phyloP scores from a whole-genome alignment of 306 rosid genomes.

The Styphnolobium japonicum region DNA sequence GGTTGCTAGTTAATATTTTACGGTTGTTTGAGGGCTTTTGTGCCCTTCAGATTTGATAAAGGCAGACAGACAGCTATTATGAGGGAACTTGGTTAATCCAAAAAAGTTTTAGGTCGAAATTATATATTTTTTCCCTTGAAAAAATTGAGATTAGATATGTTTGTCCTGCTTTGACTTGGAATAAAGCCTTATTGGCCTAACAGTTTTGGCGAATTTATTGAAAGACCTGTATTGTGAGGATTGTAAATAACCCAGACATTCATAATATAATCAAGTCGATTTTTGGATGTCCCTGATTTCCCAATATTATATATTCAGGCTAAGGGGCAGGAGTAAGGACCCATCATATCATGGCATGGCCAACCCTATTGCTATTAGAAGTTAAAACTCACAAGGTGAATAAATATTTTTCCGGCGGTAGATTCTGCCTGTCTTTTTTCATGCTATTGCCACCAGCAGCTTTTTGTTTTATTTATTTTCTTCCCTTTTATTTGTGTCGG shows the following conservation, averaged over 20 bases:
- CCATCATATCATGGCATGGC: background rate
- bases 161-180: constrained; percentile 4
- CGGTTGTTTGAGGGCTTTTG: background rate
- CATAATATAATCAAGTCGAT: background rate
- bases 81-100: constrained; percentile 12
- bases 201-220: background rate
- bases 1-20: constrained; percentile 37
- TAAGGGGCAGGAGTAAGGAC: too few species aligned
- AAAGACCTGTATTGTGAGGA: constrained; percentile 5
- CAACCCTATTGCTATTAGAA: too few species aligned
- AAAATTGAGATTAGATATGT: constrained; percentile 4
- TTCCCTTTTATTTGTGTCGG: too few species aligned
- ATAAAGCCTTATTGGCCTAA: background rate
- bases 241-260: constrained; percentile 5
- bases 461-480: too few species aligned
- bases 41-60: constrained; percentile 4
- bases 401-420: too few species aligned
- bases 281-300: background rate
- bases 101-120: background rate
- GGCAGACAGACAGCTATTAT: background rate
- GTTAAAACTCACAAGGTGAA: background rate
- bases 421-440: too few species aligned
- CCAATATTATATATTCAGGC: background rate
- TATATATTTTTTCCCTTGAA: background rate
- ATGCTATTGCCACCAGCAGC: too few species aligned